Evolutionary conservation across 179 eudicot species (phyloP), one percentile per base, ranked within the genome.

Genomic region (Heliamphora pulchella): DNA sequence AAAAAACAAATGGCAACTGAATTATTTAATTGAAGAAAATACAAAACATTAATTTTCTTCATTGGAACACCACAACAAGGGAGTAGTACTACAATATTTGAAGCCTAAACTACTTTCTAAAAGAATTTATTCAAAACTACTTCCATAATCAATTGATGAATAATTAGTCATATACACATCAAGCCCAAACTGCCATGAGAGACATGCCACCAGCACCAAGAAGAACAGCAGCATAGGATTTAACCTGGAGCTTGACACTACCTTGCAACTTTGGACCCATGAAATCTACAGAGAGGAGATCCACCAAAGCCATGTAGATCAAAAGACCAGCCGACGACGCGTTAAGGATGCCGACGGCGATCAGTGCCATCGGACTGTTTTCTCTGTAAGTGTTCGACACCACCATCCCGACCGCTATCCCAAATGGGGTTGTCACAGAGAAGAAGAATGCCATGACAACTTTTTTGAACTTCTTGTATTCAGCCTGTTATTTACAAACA

Each of bases 221-320:
- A 1, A 87, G 31, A n/a, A 87, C 86, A 3, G 86, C 89, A 4
- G 50, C 75, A 57, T 53, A 85, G 14, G 84, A 77, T 63, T 79
- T 79, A 1, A 85, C 15, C 31, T 87, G 89, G 14, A 87, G 88
- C 82, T 73, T 81, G 13, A 87, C 71, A 43, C 74, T 87, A 0
- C 76, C 72, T 54, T 83, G 85, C 69, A 87, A 74, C 75, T 82
- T 85, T 17, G 81, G 70, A 2, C 86, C 85, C 89, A 87, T 83
- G 47, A 87, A 87, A 78, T 87, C 90, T 0, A 85, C 72, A 0
- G 90, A 79, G 5, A 87, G 75, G 0, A 87, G 85, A 47, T 87
- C 89, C 4, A 87, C 86, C 63, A 85, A 47, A 1, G 89, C 87
- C 89, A 85, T 87, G 76, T 87, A 85, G 47, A 83, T 83, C 74